phyloP scores from a whole-genome alignment of 306 rosid species.

The Vicia faba region DNA sequence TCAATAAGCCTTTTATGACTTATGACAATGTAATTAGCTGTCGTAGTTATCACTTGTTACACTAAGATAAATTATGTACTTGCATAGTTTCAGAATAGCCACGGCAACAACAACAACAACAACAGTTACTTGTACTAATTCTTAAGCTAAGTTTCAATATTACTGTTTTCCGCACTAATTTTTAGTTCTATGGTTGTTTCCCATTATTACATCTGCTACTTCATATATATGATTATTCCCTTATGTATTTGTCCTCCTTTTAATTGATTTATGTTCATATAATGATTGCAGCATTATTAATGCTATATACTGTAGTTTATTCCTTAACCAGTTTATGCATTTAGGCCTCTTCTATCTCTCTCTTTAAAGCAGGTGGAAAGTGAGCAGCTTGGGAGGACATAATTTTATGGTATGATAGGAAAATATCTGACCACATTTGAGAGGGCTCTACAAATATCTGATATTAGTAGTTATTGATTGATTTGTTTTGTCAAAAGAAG shows the following conservation, averaged over 20 bases:
- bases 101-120: not conserved
- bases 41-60: slow-evolving; percentile 10
- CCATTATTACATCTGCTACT: not conserved
- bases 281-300: slow-evolving; percentile 33
- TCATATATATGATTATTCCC: slow-evolving; percentile 15
- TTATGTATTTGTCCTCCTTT: slow-evolving; percentile 5
- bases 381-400: slow-evolving; percentile 88
- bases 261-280: slow-evolving; percentile 28
- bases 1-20: not conserved
- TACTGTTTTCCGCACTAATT: not conserved
- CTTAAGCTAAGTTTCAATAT: slow-evolving; percentile 21
- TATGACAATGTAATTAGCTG: not conserved
- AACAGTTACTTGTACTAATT: not conserved
- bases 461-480: slow-evolving; percentile 39
- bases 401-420: slow-evolving; percentile 94
- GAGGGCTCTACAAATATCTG: slow-evolving; percentile 64
- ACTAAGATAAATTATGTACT: not conserved
- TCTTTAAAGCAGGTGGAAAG: slow-evolving; percentile 82
- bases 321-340: slow-evolving; percentile 78
- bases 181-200: slow-evolving; percentile 1
- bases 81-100: not conserved
- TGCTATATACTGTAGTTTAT: slow-evolving; percentile 50
- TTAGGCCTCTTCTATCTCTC: slow-evolving; percentile 76
- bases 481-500: slow-evolving; percentile 37
- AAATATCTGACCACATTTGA: slow-evolving; percentile 66